Percentiles rank a stretch among this genome's conserved stretches.
Conservation (phyloP, 306 rosid genomes). For the Hippophae tibetana region DNA sequence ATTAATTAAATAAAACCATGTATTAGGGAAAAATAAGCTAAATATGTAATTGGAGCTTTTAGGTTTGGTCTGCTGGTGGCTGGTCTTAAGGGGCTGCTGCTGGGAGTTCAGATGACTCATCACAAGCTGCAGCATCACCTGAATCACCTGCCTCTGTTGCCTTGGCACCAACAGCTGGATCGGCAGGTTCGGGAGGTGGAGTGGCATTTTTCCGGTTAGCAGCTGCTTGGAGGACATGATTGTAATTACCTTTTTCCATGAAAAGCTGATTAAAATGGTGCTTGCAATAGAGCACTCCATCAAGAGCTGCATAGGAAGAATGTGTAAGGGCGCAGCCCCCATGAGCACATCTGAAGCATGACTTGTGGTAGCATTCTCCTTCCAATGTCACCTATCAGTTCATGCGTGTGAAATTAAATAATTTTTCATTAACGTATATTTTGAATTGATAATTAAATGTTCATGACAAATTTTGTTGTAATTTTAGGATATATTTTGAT, state of each 20-base stretch:
- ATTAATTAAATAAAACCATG: too few relatives aligned
- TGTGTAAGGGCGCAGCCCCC: conserved; percentile 86
- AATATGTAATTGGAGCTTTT: too few relatives aligned
- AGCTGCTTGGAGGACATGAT: conserved; percentile 64
- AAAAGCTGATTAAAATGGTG: conserved; percentile 86
- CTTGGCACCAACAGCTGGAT: background rate
- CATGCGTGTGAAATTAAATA: background rate
- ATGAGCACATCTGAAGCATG: conserved; percentile 96
- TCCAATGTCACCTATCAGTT: conserved; percentile 53
- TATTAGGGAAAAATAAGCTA: too few relatives aligned
- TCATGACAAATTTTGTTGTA: too few relatives aligned
- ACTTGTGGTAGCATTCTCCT: conserved; percentile 82
- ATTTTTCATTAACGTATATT: background rate
- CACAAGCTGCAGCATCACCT: too few relatives aligned
- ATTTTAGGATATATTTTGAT: too few relatives aligned
- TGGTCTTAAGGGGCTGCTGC: too few relatives aligned
- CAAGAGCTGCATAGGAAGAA: conserved; percentile 78
- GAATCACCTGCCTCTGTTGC: too few relatives aligned
- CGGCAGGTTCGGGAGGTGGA: conserved; percentile 32
- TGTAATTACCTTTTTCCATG: conserved; percentile 88
- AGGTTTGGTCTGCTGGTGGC: too few relatives aligned
- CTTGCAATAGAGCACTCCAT: conserved; percentile 91
- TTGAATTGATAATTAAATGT: too few relatives aligned
- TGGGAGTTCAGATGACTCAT: background rate
- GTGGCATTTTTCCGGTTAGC: conserved; percentile 46